Evolutionary conservation across 225 moss, liverwort and hornwort genomes (phyloP).

Genomic region (Bryoerythrophyllum caledonicum): DNA sequence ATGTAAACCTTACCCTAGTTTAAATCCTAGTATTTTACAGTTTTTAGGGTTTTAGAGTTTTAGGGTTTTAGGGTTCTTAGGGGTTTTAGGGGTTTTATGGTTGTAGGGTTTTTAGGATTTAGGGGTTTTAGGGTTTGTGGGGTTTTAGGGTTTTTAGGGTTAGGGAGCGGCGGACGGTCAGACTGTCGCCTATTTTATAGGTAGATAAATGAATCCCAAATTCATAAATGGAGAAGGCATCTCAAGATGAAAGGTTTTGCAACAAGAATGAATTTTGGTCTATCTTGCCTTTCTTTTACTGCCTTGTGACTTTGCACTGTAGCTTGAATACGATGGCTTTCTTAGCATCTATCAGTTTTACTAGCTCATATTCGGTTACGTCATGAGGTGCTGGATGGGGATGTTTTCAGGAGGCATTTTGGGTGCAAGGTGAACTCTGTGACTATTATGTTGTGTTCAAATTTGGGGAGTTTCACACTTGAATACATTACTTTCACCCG

Average conservation of each 20-base stretch:
- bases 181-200: no score
- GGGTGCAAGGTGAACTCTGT: conserved; percentile 71
- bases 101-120: no score
- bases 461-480: conserved; percentile 1
- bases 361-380: conserved; percentile 19
- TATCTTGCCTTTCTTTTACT: conserved; percentile 6
- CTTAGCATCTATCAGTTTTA: not conserved
- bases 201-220: conserved; percentile 47
- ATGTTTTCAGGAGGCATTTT: conserved; percentile 75
- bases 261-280: conserved; percentile 16
- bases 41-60: no score
- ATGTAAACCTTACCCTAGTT: no score
- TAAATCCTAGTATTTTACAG: no score
- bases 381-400: conserved; percentile 63
- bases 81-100: no score
- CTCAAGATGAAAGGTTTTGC: conserved; percentile 60
- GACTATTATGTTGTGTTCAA: conserved; percentile 6
- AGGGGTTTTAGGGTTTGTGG: no score
- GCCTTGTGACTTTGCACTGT: not conserved
- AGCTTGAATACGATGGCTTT: not conserved
- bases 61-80: no score
- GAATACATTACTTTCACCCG: not conserved
- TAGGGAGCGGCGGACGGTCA: no score
- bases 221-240: no score
- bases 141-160: no score